phyloP scores from a whole-genome alignment of 805 yeast genomes.

The Wickerhamiella bombiphila region DNA sequence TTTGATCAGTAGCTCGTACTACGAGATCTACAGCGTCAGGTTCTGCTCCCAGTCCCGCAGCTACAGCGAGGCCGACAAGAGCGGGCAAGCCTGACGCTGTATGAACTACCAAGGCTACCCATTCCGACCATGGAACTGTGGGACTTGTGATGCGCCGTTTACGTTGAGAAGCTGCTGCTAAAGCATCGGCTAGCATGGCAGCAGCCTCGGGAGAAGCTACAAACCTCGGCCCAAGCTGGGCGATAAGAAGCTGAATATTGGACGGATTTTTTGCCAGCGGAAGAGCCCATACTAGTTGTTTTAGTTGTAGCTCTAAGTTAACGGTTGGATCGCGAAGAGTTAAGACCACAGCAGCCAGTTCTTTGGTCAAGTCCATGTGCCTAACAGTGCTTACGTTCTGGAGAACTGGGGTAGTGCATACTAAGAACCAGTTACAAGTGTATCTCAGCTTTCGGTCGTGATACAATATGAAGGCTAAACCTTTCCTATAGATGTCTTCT shows the following conservation, averaged over 20 bases:
- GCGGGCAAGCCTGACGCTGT: slow-evolving; percentile 7
- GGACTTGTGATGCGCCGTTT: slow-evolving; percentile 15
- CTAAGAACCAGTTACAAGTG: too few relatives aligned
- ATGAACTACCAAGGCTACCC: slow-evolving; percentile 4
- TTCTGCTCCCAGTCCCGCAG: slow-evolving; percentile 7
- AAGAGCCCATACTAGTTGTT: slow-evolving; percentile 8
- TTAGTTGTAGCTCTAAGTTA: neutral
- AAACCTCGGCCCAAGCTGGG: slow-evolving; percentile 7
- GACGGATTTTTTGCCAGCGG: slow-evolving; percentile 15
- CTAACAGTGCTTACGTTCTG: too few relatives aligned
- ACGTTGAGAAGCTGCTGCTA: slow-evolving; percentile 12
- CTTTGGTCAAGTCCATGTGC: neutral
- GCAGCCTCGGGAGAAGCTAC: slow-evolving; percentile 1
- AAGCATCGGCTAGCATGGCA: slow-evolving; percentile 9
- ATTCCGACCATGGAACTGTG: slow-evolving; percentile 9
- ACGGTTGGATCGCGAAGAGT: neutral
- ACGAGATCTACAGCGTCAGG: neutral
- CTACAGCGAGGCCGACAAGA: slow-evolving; percentile 8
- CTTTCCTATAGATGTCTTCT: too few relatives aligned
- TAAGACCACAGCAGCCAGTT: neutral
- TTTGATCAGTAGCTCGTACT: neutral
- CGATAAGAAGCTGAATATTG: slow-evolving; percentile 11
- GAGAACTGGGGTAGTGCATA: too few relatives aligned
- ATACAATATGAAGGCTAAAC: too few relatives aligned
- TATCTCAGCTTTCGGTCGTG: too few relatives aligned